Conservation (phyloP, 306 rosid genomes). For the Gastrolobium bilobum region DNA sequence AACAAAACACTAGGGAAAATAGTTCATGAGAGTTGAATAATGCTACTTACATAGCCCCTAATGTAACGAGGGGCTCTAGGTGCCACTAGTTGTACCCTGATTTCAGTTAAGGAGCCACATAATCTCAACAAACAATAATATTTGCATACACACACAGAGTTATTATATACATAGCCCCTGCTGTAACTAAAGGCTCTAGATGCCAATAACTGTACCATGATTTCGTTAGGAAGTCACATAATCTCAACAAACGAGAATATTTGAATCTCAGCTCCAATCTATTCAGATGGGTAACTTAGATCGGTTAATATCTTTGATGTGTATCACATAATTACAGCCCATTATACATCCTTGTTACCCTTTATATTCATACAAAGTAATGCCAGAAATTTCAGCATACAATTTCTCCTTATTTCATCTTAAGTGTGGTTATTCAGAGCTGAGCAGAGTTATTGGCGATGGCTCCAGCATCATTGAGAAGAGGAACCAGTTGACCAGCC, state of each 20-base stretch:
- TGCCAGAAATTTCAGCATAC: conserved; percentile 6
- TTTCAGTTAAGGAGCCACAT: too few species aligned
- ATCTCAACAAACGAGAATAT: too few species aligned
- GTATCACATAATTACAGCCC: background rate
- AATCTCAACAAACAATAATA: too few species aligned
- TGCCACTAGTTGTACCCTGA: too few species aligned
- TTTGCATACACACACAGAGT: too few species aligned
- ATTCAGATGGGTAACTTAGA: background rate
- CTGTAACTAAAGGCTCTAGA: background rate
- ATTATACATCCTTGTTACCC: background rate
- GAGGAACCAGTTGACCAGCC: conserved; percentile 68
- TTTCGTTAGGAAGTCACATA: background rate
- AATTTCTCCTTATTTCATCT: conserved; percentile 1
- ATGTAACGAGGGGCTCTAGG: too few species aligned
- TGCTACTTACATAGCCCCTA: too few species aligned
- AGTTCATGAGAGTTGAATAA: too few species aligned
- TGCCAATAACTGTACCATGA: background rate
- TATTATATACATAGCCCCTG: too few species aligned
- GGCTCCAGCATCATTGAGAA: conserved; percentile 80
- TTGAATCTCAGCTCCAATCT: background rate
- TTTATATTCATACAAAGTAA: conserved; percentile 20
- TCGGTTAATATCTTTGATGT: background rate
- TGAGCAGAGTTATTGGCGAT: conserved; percentile 60
- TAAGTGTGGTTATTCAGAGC: conserved; percentile 43
- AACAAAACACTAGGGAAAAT: too few species aligned